Evolutionary conservation across 2,329 filamentous ascomycete species (phyloP).

Genomic region (Trichoderma hamatum): DNA sequence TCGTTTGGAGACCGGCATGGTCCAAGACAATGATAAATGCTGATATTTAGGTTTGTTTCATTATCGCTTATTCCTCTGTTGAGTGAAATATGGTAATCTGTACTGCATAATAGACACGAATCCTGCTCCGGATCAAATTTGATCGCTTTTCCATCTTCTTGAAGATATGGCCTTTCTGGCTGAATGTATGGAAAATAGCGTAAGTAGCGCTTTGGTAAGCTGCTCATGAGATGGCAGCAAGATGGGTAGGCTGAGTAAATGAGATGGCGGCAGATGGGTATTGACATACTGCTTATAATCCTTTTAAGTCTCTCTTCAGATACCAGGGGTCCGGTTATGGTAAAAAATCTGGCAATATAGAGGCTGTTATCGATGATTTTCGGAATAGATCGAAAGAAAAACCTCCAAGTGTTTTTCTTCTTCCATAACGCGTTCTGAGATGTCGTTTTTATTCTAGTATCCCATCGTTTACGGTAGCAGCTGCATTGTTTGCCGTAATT

Average conservation of each 20-base stretch:
- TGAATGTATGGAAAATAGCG: background rate
- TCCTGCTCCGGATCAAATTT: background rate
- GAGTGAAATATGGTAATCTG: background rate
- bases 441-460: no score
- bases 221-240: background rate
- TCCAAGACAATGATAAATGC: slow-evolving; percentile 1
- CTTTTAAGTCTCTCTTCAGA: background rate
- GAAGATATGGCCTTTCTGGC: no score
- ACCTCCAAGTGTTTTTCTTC: background rate
- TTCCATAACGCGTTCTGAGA: background rate
- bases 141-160: background rate
- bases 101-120: background rate
- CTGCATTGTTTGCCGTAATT: no score
- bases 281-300: background rate
- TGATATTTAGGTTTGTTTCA: background rate
- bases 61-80: background rate
- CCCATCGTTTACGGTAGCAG: no score
- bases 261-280: background rate
- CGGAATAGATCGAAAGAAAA: background rate
- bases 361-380: slow-evolving; percentile 5
- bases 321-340: background rate
- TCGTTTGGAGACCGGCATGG: background rate
- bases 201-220: background rate
- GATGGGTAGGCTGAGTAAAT: background rate
- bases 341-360: background rate